These are phyloP conservation scores for Elsinoe perseae DNA, from an alignment of 2,329 filamentous ascomycete species.

Conservation along the genomic window DNA sequence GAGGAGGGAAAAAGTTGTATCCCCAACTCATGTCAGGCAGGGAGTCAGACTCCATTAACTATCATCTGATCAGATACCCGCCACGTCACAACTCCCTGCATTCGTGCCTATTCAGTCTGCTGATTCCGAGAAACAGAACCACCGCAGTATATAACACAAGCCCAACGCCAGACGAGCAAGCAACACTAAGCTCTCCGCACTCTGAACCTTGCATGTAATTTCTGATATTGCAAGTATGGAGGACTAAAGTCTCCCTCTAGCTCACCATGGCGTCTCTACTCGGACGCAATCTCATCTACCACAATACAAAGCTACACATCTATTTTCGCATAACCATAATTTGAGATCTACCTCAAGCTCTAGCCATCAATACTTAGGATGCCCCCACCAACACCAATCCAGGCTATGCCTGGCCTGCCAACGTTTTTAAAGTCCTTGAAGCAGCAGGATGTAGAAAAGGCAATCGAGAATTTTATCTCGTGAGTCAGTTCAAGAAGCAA, in stretches of 20 bases:
- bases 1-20: slow-evolving; percentile 8
- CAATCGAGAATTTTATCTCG: slow-evolving; percentile 78
- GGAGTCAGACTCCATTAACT: background rate
- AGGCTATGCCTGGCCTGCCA: slow-evolving; percentile 62
- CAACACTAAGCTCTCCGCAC: background rate
- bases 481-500: slow-evolving; percentile 39
- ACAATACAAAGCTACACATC: background rate
- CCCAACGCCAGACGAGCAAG: background rate
- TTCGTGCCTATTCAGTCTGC: background rate
- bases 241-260: slow-evolving; percentile 12
- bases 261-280: slow-evolving; percentile 10
- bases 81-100: background rate
- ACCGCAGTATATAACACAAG: background rate
- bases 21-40: slow-evolving; percentile 4
- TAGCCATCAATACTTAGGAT: background rate
- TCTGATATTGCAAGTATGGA: slow-evolving; percentile 13
- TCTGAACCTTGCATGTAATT: slow-evolving; percentile 1
- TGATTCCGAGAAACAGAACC: background rate
- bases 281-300: background rate
- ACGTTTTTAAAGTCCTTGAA: slow-evolving; percentile 75
- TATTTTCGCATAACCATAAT: background rate
- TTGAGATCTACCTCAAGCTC: background rate
- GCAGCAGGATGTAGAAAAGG: slow-evolving; percentile 65
- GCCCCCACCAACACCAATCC: slow-evolving; percentile 1
- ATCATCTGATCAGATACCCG: background rate